Base-by-base conservation (phyloP, 768 basidiomycete species). In the Hygrocybe punicea region DNA sequence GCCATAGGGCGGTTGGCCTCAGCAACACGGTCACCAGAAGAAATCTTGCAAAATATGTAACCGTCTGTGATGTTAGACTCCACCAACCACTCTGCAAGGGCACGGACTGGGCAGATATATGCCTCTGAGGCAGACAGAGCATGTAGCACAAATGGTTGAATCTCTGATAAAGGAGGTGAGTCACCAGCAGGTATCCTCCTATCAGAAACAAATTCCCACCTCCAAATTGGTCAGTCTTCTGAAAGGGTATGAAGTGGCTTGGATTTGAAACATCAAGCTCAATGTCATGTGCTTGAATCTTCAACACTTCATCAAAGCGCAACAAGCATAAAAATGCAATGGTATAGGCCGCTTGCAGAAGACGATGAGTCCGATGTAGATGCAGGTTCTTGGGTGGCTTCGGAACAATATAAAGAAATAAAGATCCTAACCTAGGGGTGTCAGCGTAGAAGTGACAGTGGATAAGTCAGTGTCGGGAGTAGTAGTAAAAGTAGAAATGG, bases 261-360 rank as follows among this genome's bases (percentile, higher is more conserved):
- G 55, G 46, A 2, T 23, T 36, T 3, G 54, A 56, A 14, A 23
- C 23, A 6, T 62, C 11, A 24, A 58, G 4, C 1, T 54, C 49
- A 9, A 73, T 59, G 16, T 76, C 57, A n/a, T 71, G 62, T 4
- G 60, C 24, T 36, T 68, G 61, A 16, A 76, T 70, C 42, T 72
- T 73, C 1, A 76, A 61, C 1, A 70, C 73, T 44, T 76, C 72
- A 51, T 74, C 70, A 48, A 70, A 64, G 3, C 67, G 68, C 0
- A 74, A 62, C 8, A 76, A 46, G 48, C 73, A 76, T 0, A 69
- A n/a, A 48, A 73, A 76, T 3, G 73, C 62, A 11, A 74, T 40
- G 1, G 66, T 66, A 37, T 74, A 75, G 2, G 69, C 68, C 0
- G 70, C 67, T 9, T 68, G 66, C 0, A 73, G 61, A n/a, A 72